Conservation (phyloP, 2,329 filamentous ascomycete species). For the Pseudocercospora musae region DNA sequence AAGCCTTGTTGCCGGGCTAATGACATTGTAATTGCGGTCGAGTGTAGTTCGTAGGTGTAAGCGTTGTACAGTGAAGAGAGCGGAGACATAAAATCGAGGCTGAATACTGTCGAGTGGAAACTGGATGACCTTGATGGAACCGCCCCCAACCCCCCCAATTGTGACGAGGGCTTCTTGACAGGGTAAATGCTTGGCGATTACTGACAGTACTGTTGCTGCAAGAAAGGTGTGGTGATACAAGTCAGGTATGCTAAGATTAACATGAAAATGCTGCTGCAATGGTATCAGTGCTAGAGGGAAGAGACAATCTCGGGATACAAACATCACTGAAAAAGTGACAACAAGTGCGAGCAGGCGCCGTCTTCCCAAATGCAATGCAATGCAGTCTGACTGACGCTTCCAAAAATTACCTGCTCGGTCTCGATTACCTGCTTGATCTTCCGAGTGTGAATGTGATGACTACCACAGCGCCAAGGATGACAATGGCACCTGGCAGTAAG, state of each 20-base stretch:
- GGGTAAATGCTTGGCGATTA: neutral
- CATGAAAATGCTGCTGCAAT: slow-evolving; percentile 8
- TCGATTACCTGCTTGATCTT: slow-evolving; percentile 29
- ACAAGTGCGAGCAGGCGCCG: neutral
- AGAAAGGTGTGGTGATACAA: neutral
- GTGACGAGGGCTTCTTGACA: neutral
- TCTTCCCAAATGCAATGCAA: neutral
- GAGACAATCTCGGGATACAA: slow-evolving; percentile 1
- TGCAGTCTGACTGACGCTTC: neutral
- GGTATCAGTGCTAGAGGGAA: slow-evolving; percentile 13
- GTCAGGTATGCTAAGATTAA: neutral
- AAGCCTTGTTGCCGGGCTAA: neutral
- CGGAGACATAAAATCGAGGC: too few relatives aligned
- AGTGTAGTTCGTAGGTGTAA: too few relatives aligned
- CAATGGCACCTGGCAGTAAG: slow-evolving; percentile 87
- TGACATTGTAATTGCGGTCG: too few relatives aligned
- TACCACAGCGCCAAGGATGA: slow-evolving; percentile 91
- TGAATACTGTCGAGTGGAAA: too few relatives aligned
- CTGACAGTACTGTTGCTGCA: neutral
- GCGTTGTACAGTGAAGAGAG: too few relatives aligned
- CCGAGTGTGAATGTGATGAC: slow-evolving; percentile 82
- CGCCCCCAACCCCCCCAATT: too few relatives aligned
- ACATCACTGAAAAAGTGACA: slow-evolving; percentile 5
- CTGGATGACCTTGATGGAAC: neutral
- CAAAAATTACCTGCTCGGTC: slow-evolving; percentile 28